Base-by-base conservation (phyloP, 306 rosid genomes). In the Glycyrrhiza uralensis region DNA sequence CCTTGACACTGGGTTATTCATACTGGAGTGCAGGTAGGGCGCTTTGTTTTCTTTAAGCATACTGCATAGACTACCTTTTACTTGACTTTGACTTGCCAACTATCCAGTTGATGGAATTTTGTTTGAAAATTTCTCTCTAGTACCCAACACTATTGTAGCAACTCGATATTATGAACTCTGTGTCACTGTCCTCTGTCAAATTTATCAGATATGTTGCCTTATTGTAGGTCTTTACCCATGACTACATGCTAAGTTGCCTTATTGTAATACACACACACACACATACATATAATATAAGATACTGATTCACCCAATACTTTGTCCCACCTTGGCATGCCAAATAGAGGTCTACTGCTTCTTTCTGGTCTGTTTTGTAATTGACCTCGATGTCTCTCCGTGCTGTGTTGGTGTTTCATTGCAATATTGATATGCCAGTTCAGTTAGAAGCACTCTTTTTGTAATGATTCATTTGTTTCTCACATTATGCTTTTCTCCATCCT, bases 21-120 rank as follows among this genome's bases (percentile, higher is more conserved):
- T 84, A 94, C 71, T 94, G 99, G 99, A 82, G 82, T 75, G 87
- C 97, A 80, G 97, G 99, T 94, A 33, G 60, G 56, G 86, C 85
- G 23, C 33, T 23, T 24, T 81, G 46, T 35, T 77, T 7, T 51
- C 77, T 22, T 46, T 6, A 20, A 61, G 19, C 64, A 66, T 64
- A 29, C 23, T n/a, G 35, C 66, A 52, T 12, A 49, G 20, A 11
- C 46, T 32, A 5, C 60, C 36, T 54, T 38, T 76, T 51, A 39
- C 9, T 33, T 24, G 60, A 13, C 30, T 32, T 39, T 54, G 28
- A 61, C 58, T 41, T 24, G 2, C 29, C 50, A 10, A 11, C 55
- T 36, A 62, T 62, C 41, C 14, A 6, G 7, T 60, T 51, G 44
- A 46, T 46, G 58, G 11, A 63, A 20, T 44, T 8, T 39, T 45